These are phyloP conservation scores for Quercus ilex DNA, from an alignment of 306 rosid genomes.

Conservation along the genomic window DNA sequence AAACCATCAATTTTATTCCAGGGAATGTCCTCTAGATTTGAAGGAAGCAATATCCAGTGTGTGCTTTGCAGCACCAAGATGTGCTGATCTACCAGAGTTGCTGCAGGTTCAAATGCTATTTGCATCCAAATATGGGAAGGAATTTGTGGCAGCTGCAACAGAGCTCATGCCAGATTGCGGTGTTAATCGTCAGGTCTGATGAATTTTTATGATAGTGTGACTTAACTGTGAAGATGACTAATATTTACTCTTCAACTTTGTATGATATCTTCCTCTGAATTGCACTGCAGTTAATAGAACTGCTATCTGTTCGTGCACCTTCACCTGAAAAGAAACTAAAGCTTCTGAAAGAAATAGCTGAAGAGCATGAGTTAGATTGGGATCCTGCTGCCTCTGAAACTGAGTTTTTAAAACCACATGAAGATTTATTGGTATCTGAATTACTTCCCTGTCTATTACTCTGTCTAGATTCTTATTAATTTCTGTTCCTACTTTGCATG, in stretches of 20 bases:
- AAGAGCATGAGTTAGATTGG: slow-evolving; percentile 89
- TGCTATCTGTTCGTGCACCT: slow-evolving; percentile 88
- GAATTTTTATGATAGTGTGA: slow-evolving; percentile 14
- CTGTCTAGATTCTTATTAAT: slow-evolving; percentile 7
- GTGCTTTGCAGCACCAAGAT: slow-evolving; percentile 96
- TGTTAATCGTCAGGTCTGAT: slow-evolving; percentile 89
- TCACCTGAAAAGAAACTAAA: slow-evolving; percentile 79
- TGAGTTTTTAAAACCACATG: slow-evolving; percentile 67
- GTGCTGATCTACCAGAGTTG: slow-evolving; percentile 89
- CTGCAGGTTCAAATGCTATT: slow-evolving; percentile 85
- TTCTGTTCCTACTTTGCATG: not conserved
- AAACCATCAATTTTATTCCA: slow-evolving; percentile 16
- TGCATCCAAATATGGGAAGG: slow-evolving; percentile 81
- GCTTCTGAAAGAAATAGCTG: slow-evolving; percentile 92
- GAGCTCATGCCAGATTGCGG: slow-evolving; percentile 93
- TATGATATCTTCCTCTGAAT: slow-evolving; percentile 19
- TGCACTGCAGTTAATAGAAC: slow-evolving; percentile 70
- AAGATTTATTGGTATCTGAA: slow-evolving; percentile 72
- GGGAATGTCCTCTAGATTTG: slow-evolving; percentile 94
- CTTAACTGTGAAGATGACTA: not conserved
- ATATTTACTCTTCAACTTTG: not conserved
- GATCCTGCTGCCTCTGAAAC: slow-evolving; percentile 88
- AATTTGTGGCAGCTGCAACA: slow-evolving; percentile 79
- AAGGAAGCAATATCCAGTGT: slow-evolving; percentile 94
- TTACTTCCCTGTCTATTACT: slow-evolving; percentile 7